A percentile compares a stretch with the other conserved stretches of the same genome.
Conservation (phyloP, 768 basidiomycete species). For the Steccherinum ochraceum region DNA sequence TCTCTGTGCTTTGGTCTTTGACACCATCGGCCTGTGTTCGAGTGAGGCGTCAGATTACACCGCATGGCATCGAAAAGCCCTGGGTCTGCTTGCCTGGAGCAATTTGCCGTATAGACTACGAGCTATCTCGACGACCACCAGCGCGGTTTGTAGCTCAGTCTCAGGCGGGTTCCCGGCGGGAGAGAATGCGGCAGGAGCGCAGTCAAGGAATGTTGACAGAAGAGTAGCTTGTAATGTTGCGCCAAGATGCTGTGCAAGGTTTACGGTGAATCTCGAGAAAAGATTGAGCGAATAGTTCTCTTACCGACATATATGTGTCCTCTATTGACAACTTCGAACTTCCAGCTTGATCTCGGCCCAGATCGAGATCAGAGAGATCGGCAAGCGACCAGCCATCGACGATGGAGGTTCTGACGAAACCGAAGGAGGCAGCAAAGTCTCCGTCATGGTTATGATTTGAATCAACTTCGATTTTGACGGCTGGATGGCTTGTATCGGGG, state of each 20-base stretch:
- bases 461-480: constrained; percentile 16
- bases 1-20: constrained; percentile 20
- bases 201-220: constrained; percentile 81
- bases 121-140: constrained; percentile 51
- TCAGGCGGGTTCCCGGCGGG: constrained; percentile 54
- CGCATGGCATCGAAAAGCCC: too few species aligned
- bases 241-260: constrained; percentile 51
- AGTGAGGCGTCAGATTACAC: too few species aligned
- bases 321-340: too few species aligned
- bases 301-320: constrained; percentile 13
- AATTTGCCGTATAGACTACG: constrained; percentile 55
- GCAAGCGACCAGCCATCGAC: constrained; percentile 16
- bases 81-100: too few species aligned
- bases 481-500: constrained; percentile 16
- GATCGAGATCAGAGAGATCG: constrained; percentile 15
- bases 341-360: background rate
- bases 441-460: constrained; percentile 28
- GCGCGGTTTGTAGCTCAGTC: constrained; percentile 52
- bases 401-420: constrained; percentile 8
- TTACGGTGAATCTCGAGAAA: background rate
- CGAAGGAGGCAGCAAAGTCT: constrained; percentile 22
- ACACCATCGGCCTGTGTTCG: background rate
- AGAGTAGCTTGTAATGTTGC: constrained; percentile 73
- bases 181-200: constrained; percentile 76
- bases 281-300: constrained; percentile 5